phyloP scores from a whole-genome alignment of 345 rosid genomes.

The Odontarrhena argentea region DNA sequence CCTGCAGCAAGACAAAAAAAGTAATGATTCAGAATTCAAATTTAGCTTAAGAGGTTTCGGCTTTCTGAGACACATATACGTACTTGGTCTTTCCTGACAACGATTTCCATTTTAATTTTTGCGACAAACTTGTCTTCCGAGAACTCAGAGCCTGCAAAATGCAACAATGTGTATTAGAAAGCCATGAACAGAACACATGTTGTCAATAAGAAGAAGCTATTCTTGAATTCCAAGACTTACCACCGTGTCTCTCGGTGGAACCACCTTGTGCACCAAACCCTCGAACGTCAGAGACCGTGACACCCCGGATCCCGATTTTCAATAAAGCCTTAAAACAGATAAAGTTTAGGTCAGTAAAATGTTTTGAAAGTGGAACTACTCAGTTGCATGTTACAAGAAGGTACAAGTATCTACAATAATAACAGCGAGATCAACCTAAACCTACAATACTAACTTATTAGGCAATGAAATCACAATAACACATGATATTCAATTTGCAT shows the following conservation, averaged over 20 bases:
- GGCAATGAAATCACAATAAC: background rate
- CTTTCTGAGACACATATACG: background rate
- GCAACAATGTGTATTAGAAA: constrained; percentile 19
- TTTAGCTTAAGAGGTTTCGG: background rate
- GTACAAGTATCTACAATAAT: constrained; percentile 7
- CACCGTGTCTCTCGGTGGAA: constrained; percentile 81
- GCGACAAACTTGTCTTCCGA: constrained; percentile 83
- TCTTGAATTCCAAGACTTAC: constrained; percentile 45
- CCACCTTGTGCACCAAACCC: constrained; percentile 95
- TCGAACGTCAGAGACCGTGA: constrained; percentile 84
- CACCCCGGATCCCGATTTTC: constrained; percentile 84
- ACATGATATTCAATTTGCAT: constrained; percentile 12
- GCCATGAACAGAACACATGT: constrained; percentile 18
- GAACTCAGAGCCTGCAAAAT: constrained; percentile 76
- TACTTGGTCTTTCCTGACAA: constrained; percentile 83
- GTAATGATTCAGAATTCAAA: constrained; percentile 2
- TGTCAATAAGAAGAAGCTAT: background rate
- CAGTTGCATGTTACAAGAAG: background rate
- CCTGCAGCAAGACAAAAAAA: constrained; percentile 46
- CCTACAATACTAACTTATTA: background rate
- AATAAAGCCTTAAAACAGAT: constrained; percentile 57
- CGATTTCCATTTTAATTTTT: constrained; percentile 91
- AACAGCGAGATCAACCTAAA: background rate
- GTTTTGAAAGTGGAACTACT: constrained; percentile 3
- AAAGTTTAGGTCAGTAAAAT: constrained; percentile 17